Evolutionary conservation across 306 rosid genomes (phyloP).

Genomic region (Hippophae rhamnoides): DNA sequence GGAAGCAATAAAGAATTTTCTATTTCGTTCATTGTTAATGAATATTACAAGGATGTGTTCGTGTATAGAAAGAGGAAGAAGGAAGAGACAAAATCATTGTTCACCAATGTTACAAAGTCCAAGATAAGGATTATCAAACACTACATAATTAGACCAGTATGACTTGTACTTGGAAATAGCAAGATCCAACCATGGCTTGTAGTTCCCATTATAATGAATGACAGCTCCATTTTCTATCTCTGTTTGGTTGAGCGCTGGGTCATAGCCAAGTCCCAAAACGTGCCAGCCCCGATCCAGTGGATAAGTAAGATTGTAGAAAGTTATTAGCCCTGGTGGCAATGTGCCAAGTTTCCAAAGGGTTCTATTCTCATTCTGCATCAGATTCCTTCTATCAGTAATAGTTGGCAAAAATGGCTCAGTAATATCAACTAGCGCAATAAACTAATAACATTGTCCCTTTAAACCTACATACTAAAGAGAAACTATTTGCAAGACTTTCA

Average conservation of each 20-base stretch:
- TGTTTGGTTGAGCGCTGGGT: constrained; percentile 78
- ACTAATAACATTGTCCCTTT: too few relatives aligned
- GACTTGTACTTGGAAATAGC: constrained; percentile 87
- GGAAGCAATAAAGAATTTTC: background rate
- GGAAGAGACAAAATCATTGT: constrained; percentile 1
- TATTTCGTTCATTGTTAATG: background rate
- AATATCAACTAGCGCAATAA: too few relatives aligned
- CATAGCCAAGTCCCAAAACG: constrained; percentile 92
- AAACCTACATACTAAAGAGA: too few relatives aligned
- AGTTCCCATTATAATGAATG: constrained; percentile 92
- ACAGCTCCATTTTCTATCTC: constrained; percentile 81
- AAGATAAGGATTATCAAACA: constrained; percentile 66
- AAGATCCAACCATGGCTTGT: constrained; percentile 93
- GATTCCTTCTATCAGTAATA: constrained; percentile 21
- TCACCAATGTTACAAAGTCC: constrained; percentile 50
- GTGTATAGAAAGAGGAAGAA: background rate
- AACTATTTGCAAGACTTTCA: too few relatives aligned
- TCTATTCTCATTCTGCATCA: constrained; percentile 81
- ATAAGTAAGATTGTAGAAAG: constrained; percentile 76
- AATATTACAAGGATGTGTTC: background rate
- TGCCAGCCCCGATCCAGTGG: constrained; percentile 88
- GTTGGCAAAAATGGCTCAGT: constrained; percentile 8
- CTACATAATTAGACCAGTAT: constrained; percentile 81
- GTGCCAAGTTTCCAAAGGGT: constrained; percentile 98
- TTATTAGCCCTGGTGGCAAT: constrained; percentile 83